Percentiles rank a stretch among this genome's conserved stretches.
Conservation (phyloP, 768 basidiomycete genomes). For the Nidularia pulvinata region DNA sequence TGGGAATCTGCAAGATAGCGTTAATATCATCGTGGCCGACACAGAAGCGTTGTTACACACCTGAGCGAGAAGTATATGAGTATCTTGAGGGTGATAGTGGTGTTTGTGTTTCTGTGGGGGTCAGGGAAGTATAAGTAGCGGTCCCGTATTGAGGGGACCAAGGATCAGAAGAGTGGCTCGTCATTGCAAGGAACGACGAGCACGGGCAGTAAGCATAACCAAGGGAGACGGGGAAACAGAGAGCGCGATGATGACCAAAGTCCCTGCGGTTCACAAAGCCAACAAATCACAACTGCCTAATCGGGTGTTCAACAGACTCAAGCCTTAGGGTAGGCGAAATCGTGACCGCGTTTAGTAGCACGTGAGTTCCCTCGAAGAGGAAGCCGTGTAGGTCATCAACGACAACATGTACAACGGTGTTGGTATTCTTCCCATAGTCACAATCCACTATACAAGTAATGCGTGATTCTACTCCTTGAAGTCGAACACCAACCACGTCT, state of each 20-base stretch:
- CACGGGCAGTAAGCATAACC: slow-evolving; percentile 4
- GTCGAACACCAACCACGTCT: too few relatives aligned
- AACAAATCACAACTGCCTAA: slow-evolving; percentile 1
- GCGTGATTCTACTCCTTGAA: too few relatives aligned
- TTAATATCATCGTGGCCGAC: slow-evolving; percentile 1
- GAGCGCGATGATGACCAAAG: neutral
- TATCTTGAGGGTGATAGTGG: slow-evolving; percentile 61
- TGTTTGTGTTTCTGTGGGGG: slow-evolving; percentile 43
- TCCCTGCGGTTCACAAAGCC: slow-evolving; percentile 3
- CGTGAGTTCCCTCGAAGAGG: too few relatives aligned
- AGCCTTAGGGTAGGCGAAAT: slow-evolving; percentile 19
- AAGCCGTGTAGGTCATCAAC: too few relatives aligned
- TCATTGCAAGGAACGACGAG: slow-evolving; percentile 21
- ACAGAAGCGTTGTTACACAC: slow-evolving; percentile 27
- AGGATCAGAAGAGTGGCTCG: slow-evolving; percentile 40
- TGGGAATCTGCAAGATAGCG: slow-evolving; percentile 33
- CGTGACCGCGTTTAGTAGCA: slow-evolving; percentile 15
- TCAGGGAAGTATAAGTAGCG: slow-evolving; percentile 51
- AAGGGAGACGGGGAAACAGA: slow-evolving; percentile 1
- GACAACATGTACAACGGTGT: too few relatives aligned
- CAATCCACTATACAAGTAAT: too few relatives aligned
- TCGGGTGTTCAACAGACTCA: slow-evolving; percentile 14
- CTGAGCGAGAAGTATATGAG: slow-evolving; percentile 55
- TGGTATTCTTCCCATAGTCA: too few relatives aligned
- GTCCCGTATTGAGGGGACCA: slow-evolving; percentile 69